Evolutionary conservation across 1,139 yeast species (phyloP).

Genomic region (Lodderomyces oxycetoniae): DNA sequence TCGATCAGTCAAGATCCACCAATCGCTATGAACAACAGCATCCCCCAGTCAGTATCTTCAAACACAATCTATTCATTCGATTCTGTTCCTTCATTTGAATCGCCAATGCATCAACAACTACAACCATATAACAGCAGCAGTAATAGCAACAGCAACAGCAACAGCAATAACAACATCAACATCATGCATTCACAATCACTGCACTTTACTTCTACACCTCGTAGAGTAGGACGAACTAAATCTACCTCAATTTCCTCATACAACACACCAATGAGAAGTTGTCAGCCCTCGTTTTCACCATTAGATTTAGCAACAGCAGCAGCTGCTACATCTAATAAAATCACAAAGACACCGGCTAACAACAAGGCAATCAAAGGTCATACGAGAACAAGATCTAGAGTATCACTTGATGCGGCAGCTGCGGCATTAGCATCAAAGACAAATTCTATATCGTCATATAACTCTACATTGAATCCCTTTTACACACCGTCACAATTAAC

Average conservation of each 20-base stretch:
- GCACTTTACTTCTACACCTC: slow-evolving; percentile 24
- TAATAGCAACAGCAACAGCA: slow-evolving; percentile 14
- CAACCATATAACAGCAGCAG: slow-evolving; percentile 7
- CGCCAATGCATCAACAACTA: slow-evolving; percentile 13
- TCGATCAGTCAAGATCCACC: slow-evolving; percentile 17
- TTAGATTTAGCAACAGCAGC: slow-evolving; percentile 17
- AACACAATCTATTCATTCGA: slow-evolving; percentile 44
- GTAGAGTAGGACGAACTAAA: slow-evolving; percentile 28
- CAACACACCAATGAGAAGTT: slow-evolving; percentile 28
- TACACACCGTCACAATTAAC: slow-evolving; percentile 41
- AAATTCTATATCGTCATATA: slow-evolving; percentile 15
- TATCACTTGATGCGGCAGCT: slow-evolving; percentile 31
- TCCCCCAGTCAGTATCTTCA: slow-evolving; percentile 25
- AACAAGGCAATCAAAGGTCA: slow-evolving; percentile 25
- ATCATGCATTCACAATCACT: slow-evolving; percentile 1
- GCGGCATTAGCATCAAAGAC: slow-evolving; percentile 18
- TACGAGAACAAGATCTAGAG: slow-evolving; percentile 38
- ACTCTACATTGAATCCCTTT: slow-evolving; percentile 35
- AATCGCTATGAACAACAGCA: slow-evolving; percentile 13
- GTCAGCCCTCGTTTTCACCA: slow-evolving; percentile 20
- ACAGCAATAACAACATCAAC: slow-evolving; percentile 6
- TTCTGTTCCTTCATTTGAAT: slow-evolving; percentile 36
- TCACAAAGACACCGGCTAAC: slow-evolving; percentile 9
- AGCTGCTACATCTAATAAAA: slow-evolving; percentile 10
- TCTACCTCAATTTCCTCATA: slow-evolving; percentile 27